Evolutionary conservation across 2,329 filamentous ascomycete genomes (phyloP).

Genomic region (Emergomyces pasteurianus): DNA sequence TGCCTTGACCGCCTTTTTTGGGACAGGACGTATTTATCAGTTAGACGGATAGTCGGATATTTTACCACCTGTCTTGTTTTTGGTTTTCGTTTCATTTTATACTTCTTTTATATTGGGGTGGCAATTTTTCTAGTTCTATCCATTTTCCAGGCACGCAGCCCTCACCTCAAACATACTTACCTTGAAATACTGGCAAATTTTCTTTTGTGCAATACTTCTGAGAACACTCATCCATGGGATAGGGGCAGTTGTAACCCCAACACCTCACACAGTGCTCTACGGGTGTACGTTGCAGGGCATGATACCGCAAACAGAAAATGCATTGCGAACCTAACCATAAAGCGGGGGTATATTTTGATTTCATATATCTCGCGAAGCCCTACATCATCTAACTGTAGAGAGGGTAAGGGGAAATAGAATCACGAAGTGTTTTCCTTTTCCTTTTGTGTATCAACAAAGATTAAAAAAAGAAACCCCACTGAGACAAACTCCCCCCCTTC

Average conservation of each 20-base stretch:
- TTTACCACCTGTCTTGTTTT: background rate
- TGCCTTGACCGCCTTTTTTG: background rate
- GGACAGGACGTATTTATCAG: background rate
- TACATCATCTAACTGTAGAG: background rate
- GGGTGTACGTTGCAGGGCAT: background rate
- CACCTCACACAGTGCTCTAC: background rate
- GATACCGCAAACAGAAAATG: background rate
- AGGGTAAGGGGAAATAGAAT: background rate
- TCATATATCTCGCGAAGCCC: background rate
- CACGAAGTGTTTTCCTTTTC: background rate
- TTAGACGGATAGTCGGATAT: background rate
- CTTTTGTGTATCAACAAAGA: background rate
- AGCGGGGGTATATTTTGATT: background rate
- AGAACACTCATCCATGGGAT: background rate
- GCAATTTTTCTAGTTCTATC: background rate
- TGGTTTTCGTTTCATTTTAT: background rate
- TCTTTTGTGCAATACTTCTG: background rate
- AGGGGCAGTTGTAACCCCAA: no score
- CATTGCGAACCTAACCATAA: background rate
- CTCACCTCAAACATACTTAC: background rate
- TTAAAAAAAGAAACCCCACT: no score
- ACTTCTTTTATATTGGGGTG: background rate
- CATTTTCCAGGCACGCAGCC: background rate
- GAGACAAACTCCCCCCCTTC: no score
- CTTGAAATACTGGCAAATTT: background rate